phyloP scores from a whole-genome alignment of 495 filamentous ascomycete genomes.

The Astrothelium macrocarpum region DNA sequence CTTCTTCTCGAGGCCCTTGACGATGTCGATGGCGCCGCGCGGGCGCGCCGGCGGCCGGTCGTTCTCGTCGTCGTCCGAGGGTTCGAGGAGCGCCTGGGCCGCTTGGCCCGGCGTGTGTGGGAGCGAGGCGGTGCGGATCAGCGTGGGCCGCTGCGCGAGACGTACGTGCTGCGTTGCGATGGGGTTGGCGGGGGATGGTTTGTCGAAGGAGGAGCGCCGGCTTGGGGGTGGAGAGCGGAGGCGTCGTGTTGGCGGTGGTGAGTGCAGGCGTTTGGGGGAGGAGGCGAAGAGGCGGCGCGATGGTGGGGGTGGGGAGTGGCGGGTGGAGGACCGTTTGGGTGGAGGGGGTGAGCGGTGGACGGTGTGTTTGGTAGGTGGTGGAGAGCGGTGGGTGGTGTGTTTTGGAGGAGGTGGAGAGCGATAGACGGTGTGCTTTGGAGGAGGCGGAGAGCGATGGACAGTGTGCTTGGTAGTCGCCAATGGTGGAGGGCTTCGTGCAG shows the following conservation, averaged over 20 bases:
- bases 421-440: not conserved
- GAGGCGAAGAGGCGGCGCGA: conserved; percentile 54
- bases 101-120: conserved; percentile 22
- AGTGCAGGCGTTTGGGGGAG: conserved; percentile 62
- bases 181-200: conserved; percentile 8
- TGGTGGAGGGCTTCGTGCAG: too few relatives aligned
- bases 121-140: conserved; percentile 30
- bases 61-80: conserved; percentile 3
- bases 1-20: conserved; percentile 91
- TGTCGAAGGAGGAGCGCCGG: conserved; percentile 34
- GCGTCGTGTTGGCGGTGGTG: conserved; percentile 46
- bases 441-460: not conserved
- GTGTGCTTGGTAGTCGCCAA: too few relatives aligned
- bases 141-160: conserved; percentile 29
- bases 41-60: conserved; percentile 20
- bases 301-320: conserved; percentile 32
- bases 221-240: conserved; percentile 46
- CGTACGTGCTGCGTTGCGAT: conserved; percentile 8
- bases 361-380: conserved; percentile 41
- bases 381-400: conserved; percentile 24
- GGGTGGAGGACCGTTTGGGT: conserved; percentile 11
- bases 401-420: conserved; percentile 22
- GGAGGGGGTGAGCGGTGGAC: conserved; percentile 39
- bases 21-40: conserved; percentile 87
- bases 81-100: not conserved